Base-by-base conservation (phyloP, 2,329 filamentous ascomycete genomes). In the Kalmusia sp. region DNA sequence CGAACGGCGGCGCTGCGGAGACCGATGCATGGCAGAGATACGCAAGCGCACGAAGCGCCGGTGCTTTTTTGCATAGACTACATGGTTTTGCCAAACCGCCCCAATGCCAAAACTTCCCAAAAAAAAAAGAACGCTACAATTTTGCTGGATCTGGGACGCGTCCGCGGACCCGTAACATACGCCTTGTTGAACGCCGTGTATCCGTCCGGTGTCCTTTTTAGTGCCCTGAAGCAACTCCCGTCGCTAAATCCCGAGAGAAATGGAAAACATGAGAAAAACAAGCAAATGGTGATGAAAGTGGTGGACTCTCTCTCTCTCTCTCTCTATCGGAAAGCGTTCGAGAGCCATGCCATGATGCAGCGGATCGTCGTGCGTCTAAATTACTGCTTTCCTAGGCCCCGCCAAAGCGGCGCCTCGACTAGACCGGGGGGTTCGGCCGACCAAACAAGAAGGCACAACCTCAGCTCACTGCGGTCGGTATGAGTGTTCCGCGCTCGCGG, bases 1-100 rank as follows among this genome's bases (percentile, higher is more conserved):
- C 27, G 27, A 28, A 28, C 7, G 6, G 27, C 27, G 33, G 33
- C n/a, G n/a, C n/a, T 49, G 46, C 21, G 44, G 31, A 34, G 44
- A 14, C 22, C 22, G 11, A 14, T n/a, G 11, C 27, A 28, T 28
- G 27, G 27, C 27, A 35, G 9, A 27, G 22, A 49, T 40, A 30
- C 15, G 45, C 24, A 40, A 39, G 34, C 33, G 45, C 34, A 39
- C 45, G 22, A 33, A 25, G 28, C 49, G 59, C 58, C 58, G 62
- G 51, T 63, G 60, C 64, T 60, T n/a, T 64, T 72, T 70, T 72
- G 67, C 63, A 64, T 71, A 72, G 59, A 72, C 67, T 72, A 73
- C 68, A 71, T 58, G 65, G 62, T 59, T 45, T 59, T 45, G 57
- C 48, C 51, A 65, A 60, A 49, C 55, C 52, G 49, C 44, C 34